Percentiles rank a stretch among this genome's conserved stretches.
Conservation (phyloP, 768 basidiomycete genomes). For the Boletus tylopilopsis region DNA sequence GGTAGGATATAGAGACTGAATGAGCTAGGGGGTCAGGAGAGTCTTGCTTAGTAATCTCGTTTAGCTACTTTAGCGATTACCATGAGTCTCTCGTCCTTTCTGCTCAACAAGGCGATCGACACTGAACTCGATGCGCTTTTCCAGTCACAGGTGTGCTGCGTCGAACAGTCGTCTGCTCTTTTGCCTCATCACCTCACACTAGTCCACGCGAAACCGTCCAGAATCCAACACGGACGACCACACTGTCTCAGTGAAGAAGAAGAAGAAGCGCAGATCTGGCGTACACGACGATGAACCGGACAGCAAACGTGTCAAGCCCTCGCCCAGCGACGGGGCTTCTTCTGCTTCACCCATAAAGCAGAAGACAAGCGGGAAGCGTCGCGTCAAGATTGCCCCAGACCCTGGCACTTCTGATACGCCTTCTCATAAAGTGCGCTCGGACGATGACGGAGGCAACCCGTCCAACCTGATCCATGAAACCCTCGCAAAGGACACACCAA, state of each 20-base stretch:
- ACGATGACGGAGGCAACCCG: constrained; percentile 31
- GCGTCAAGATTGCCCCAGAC: not conserved
- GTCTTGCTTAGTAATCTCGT: constrained; percentile 14
- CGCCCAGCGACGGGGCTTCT: constrained; percentile 1
- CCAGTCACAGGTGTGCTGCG: constrained; percentile 44
- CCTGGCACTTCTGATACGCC: too few relatives aligned
- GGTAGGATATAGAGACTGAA: too few relatives aligned
- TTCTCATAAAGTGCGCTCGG: constrained; percentile 26
- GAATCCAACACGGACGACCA: constrained; percentile 2
- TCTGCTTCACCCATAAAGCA: constrained; percentile 12
- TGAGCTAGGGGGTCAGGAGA: too few relatives aligned
- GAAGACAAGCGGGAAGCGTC: constrained; percentile 12
- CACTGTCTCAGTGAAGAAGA: constrained; percentile 1
- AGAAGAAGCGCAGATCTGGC: constrained; percentile 13
- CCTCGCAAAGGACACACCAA: constrained; percentile 29
- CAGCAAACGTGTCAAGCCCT: constrained; percentile 18
- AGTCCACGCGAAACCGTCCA: constrained; percentile 8
- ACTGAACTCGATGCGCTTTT: constrained; percentile 64
- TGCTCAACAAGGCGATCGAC: constrained; percentile 49
- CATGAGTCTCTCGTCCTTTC: constrained; percentile 60
- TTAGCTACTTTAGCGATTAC: not conserved
- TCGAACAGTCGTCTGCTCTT: not conserved
- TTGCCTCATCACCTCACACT: constrained; percentile 1
- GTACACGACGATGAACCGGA: constrained; percentile 12
- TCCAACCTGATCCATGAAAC: constrained; percentile 64